phyloP scores from a whole-genome alignment of 768 basidiomycete genomes.

The Trametes elegans region DNA sequence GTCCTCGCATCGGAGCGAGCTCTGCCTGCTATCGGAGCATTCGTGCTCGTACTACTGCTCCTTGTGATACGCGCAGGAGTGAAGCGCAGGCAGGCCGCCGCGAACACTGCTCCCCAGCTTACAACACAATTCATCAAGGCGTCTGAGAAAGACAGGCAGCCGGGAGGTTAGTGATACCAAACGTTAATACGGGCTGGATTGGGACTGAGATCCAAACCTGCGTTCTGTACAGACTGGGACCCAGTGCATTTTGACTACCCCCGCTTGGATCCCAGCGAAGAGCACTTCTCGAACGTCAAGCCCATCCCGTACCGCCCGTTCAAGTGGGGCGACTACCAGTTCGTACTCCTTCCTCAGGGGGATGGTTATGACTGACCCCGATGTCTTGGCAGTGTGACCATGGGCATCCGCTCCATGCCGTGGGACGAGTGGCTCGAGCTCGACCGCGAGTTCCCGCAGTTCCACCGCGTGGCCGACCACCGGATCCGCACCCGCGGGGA shows the following conservation, averaged over 20 bases:
- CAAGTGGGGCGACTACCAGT: constrained; percentile 63
- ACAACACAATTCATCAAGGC: background rate
- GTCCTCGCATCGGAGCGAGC: background rate
- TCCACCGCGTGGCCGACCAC: constrained; percentile 56
- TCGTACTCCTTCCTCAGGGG: constrained; percentile 16
- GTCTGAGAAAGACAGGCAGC: constrained; percentile 3
- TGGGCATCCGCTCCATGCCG: constrained; percentile 65
- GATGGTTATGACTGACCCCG: background rate
- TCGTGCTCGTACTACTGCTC: background rate
- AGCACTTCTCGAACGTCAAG: constrained; percentile 42
- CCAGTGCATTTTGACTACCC: constrained; percentile 54
- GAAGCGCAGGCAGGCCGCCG: background rate
- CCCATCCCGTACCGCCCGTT: constrained; percentile 69
- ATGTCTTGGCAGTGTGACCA: constrained; percentile 55
- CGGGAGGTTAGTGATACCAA: background rate
- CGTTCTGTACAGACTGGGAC: constrained; percentile 46
- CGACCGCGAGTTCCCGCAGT: constrained; percentile 53
- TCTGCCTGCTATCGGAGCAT: background rate
- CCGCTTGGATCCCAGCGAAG: constrained; percentile 38
- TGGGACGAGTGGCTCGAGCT: constrained; percentile 79
- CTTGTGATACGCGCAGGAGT: background rate
- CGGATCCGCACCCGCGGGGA: constrained; percentile 52
- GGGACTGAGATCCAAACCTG: background rate
- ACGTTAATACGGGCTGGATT: background rate
- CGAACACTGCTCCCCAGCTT: background rate